Evolutionary conservation across 148 eudicot genomes (phyloP), one percentile per base, ranked within the genome.

Genomic region (Fagopyrum tataricum): DNA sequence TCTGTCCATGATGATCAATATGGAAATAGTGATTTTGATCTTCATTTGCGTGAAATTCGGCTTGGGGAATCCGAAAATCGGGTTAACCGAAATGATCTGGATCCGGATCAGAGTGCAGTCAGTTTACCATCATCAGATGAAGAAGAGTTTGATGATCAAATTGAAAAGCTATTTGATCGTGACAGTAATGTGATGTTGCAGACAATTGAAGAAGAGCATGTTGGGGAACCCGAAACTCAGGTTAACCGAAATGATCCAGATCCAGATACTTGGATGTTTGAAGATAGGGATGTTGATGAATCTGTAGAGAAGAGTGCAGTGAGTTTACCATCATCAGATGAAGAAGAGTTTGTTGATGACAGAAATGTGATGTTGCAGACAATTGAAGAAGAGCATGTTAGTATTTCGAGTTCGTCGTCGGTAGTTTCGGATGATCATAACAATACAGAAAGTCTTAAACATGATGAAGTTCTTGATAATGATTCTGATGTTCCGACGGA

Each of bases 1-100:
- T 74, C 84, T 76, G 53, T 64, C 41, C 62, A 70, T 73, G 67
- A 59, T 64, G 73, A 83, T 24, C 79, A 77, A 48, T 37, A 59
- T 58, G 81, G 52, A 17, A 56, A 48, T 7, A 51, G 76, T 40
- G 73, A 72, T 46, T 64, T 24, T 72, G 76, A 44, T 55, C 56
- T 15, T 41, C 52, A 44, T 74, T 67, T 51, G 66, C 37, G 18
- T 41, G 74, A 74, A 24, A 74, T 69, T 56, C 24, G 52, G 62
- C 66, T 51, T 41, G 71, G 72, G 56, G 56, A 73, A 20, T 17
- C 24, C 8, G 58, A 55, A n/a, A 40, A 73, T 66, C 76, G 9
- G 59, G n/a, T 18, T 66, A 66, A 43, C 9, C 81, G 73, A 48
- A 55, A 26, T 12, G n/a, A 10, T 71, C 56, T 66, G 47, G 74